A percentile compares a stretch with the other conserved stretches of the same genome.
These are phyloP conservation scores for Striga hermonthica DNA, from an alignment of 305 asterid genomes.

Conservation along the genomic window DNA sequence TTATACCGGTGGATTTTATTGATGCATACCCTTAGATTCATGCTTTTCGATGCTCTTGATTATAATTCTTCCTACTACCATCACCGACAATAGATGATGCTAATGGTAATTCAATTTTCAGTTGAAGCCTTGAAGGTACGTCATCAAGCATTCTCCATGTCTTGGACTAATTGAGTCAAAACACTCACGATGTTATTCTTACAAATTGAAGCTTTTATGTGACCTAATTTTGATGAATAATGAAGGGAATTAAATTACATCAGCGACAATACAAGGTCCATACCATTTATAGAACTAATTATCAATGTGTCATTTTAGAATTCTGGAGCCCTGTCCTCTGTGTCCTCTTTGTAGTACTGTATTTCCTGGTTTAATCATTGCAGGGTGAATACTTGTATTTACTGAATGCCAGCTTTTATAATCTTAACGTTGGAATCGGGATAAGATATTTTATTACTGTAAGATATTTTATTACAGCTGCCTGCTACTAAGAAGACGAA, in stretches of 20 bases:
- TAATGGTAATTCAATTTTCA: not conserved
- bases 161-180: constrained; percentile 7
- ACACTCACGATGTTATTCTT: not conserved
- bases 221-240: constrained; percentile 6
- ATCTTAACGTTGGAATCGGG: too few species aligned
- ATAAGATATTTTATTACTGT: too few species aligned
- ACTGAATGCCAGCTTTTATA: too few species aligned
- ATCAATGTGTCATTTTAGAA: not conserved
- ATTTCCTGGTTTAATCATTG: constrained; percentile 1
- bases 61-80: not conserved
- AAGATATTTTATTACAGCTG: too few species aligned
- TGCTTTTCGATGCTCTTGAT: not conserved
- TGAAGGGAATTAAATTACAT: not conserved
- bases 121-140: not conserved
- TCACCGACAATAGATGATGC: not conserved
- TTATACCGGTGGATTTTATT: not conserved
- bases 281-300: not conserved
- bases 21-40: constrained; percentile 5
- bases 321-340: constrained; percentile 4
- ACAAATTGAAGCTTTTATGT: not conserved
- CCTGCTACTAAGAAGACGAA: too few species aligned
- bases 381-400: too few species aligned
- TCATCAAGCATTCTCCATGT: not conserved
- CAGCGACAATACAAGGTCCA: not conserved
- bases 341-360: not conserved